Base-by-base conservation (phyloP, 2,329 filamentous ascomycete species). In the Aspergillus sp. region DNA sequence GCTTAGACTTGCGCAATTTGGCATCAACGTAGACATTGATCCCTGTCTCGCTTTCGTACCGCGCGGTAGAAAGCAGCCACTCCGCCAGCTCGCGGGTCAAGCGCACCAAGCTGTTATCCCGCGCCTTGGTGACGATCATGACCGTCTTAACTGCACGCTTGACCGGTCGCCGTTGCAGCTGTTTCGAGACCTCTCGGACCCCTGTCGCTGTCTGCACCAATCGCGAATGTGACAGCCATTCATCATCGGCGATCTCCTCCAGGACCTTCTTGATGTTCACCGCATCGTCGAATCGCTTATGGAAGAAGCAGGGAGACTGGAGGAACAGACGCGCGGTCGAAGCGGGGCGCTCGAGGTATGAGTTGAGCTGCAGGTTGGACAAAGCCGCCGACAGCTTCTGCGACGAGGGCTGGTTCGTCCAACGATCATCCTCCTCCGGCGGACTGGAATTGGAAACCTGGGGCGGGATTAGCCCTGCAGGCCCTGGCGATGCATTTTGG, bases 1-100 rank as follows among this genome's bases (percentile, higher is more conserved):
- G 82, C 58, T 85, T 88, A 4, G 86, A 93, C 49, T 78, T 78
- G 49, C 79, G 79, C 40, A 98, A 70, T 65, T 98, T 96, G 44
- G 86, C 83, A 60, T 98, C 91, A n/a, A 98, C 91, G 54, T 93
- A 96, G 43, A 98, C 91, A 49, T 89, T 94, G 33, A 98, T 82
- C 10, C 91, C 91, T n/a, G 91, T 57, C 41, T 91, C 80, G 33
- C 77, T 86, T 26, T 86, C 86, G 56, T 98, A 94, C 29, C 91
- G 78, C 8, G 91, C 86, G 2, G 86, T 95, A 40, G 74, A 75
- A 39, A 98, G 73, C 20, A 98, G 71, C 86, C 89, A 98, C 46
- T 80, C 75, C 8, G 89, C 71, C 37, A 98, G 68, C 57, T 98
- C 86, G 37, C 84, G 75, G 2, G 91, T 98, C 45, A 95, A 69